phyloP scores from a whole-genome alignment of 768 basidiomycete species.

The Hygrophorus russula region DNA sequence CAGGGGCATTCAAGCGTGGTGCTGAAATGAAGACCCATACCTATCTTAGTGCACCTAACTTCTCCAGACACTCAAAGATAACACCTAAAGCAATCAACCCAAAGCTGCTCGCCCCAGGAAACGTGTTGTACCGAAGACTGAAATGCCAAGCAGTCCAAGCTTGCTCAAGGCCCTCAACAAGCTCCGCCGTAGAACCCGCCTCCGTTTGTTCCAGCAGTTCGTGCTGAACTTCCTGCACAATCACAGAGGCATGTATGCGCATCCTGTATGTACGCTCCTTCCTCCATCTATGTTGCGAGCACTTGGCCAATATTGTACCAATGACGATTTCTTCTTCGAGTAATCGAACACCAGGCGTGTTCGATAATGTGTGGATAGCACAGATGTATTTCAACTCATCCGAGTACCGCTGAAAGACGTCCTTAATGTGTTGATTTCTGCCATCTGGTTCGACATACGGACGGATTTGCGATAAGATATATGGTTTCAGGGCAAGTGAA shows the following conservation, averaged over 20 bases:
- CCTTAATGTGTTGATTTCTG: conserved; percentile 17
- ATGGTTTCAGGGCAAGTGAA: conserved; percentile 19
- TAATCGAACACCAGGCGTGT: conserved; percentile 40
- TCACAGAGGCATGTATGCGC: conserved; percentile 40
- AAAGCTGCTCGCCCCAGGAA: conserved; percentile 54
- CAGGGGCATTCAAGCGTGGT: too few species aligned
- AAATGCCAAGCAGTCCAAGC: conserved; percentile 63
- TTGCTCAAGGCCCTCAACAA: conserved; percentile 29
- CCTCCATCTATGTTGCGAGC: conserved; percentile 50
- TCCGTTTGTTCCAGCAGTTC: conserved; percentile 22
- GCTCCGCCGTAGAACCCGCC: conserved; percentile 16
- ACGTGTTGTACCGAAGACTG: conserved; percentile 27
- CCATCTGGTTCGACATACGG: conserved; percentile 14
- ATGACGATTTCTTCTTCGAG: conserved; percentile 66
- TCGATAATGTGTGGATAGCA: conserved; percentile 53
- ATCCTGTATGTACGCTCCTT: conserved; percentile 50
- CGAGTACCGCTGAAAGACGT: conserved; percentile 39
- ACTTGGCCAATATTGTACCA: conserved; percentile 65
- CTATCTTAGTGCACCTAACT: conserved; percentile 1
- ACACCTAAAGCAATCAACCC: conserved; percentile 31
- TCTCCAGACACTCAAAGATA: conserved; percentile 2
- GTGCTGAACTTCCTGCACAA: conserved; percentile 39
- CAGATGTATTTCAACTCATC: conserved; percentile 66
- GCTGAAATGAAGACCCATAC: too few species aligned
- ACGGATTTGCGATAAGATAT: conserved; percentile 20